A percentile compares a stretch with the other conserved stretches of the same genome.
phyloP scores from a whole-genome alignment of 2,329 filamentous ascomycete species.

The Conoideocrella luteorostrata region DNA sequence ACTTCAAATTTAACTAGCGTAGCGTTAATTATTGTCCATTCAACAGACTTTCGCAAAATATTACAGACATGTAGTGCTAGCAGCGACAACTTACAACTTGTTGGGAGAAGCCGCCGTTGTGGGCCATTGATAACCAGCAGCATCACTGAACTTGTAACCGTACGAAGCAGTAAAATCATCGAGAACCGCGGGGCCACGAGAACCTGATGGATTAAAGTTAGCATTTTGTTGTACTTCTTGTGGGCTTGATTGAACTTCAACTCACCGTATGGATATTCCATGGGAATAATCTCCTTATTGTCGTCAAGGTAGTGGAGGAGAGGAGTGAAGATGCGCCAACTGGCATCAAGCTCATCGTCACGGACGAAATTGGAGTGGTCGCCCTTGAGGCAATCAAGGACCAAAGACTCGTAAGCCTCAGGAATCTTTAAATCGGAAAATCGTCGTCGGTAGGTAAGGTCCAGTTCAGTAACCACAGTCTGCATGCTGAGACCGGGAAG shows the following conservation, averaged over 20 bases:
- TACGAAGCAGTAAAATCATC: slow-evolving; percentile 98
- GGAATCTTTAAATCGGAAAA: slow-evolving; percentile 99
- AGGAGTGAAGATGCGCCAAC: slow-evolving; percentile 97
- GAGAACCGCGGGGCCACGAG: slow-evolving; percentile 88
- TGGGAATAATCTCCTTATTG: slow-evolving; percentile 98
- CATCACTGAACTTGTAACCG: slow-evolving; percentile 98
- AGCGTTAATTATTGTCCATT: background rate
- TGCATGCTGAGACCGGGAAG: slow-evolving; percentile 98
- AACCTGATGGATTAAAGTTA: too few species aligned
- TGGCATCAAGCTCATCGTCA: slow-evolving; percentile 93
- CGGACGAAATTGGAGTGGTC: slow-evolving; percentile 99
- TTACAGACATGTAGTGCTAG: slow-evolving; percentile 11
- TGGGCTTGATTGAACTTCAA: slow-evolving; percentile 13
- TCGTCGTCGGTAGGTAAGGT: slow-evolving; percentile 93
- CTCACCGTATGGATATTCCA: slow-evolving; percentile 99
- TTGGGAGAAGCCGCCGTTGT: slow-evolving; percentile 65
- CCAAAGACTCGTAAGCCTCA: slow-evolving; percentile 96
- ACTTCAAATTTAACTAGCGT: background rate
- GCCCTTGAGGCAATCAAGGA: slow-evolving; percentile 94
- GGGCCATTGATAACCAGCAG: slow-evolving; percentile 92
- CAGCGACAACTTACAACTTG: slow-evolving; percentile 63
- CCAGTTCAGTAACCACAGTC: slow-evolving; percentile 96
- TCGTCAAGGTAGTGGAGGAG: slow-evolving; percentile 97
- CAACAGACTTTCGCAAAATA: background rate
- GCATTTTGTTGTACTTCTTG: too few species aligned